phyloP scores from a whole-genome alignment of 495 filamentous ascomycete species.

The Sporormia fimetaria region DNA sequence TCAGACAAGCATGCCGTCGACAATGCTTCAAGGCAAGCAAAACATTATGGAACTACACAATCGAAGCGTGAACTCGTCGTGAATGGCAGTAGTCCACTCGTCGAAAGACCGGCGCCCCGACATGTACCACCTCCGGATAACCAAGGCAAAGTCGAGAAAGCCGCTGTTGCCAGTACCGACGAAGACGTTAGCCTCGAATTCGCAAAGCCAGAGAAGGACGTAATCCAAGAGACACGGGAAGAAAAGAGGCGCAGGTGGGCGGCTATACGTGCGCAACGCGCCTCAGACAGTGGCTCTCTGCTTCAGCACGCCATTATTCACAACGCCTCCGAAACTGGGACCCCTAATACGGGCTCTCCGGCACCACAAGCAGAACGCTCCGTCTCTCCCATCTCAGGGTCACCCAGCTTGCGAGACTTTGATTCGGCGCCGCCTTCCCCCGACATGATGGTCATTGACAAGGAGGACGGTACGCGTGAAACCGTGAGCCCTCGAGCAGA shows the following conservation, averaged over 20 bases:
- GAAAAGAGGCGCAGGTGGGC: conserved; percentile 78
- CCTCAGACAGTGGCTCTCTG: conserved; percentile 46
- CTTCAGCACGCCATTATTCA: conserved; percentile 64
- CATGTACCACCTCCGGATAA: neutral
- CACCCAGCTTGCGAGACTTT: conserved; percentile 39
- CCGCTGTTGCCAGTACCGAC: neutral
- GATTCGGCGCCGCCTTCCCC: conserved; percentile 41
- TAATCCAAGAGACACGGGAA: conserved; percentile 49
- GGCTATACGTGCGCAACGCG: conserved; percentile 76
- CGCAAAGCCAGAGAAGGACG: neutral
- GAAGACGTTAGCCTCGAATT: neutral
- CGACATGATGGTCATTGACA: conserved; percentile 43
- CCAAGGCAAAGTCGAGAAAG: neutral
- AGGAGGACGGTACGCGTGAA: conserved; percentile 53
- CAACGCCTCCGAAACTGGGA: conserved; percentile 44
- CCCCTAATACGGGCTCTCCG: conserved; percentile 39
- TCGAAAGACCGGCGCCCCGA: neutral
- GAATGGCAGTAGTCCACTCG: neutral
- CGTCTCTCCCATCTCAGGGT: conserved; percentile 26
- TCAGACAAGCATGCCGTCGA: neutral
- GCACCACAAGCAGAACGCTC: conserved; percentile 15
- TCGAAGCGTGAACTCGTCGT: neutral
- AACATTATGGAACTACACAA: neutral
- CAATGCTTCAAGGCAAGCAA: neutral
- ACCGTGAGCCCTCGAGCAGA: conserved; percentile 37